A percentile compares a stretch with the other conserved stretches of the same genome.
Evolutionary conservation across 1,139 yeast genomes (phyloP).

Genomic region (Saccharomyces hybrid): DNA sequence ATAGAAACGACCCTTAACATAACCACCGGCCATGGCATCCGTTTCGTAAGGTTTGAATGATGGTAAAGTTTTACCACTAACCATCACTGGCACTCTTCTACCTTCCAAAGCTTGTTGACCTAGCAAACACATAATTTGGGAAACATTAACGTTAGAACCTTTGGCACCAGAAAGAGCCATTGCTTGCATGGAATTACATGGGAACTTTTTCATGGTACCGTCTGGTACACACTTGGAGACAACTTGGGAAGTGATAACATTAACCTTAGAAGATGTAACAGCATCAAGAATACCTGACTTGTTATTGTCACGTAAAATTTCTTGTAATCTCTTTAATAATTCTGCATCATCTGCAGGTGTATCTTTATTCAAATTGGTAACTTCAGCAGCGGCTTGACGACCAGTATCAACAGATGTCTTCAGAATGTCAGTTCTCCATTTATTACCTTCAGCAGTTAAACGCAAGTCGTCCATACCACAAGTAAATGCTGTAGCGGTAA

Average conservation of each 20-base stretch:
- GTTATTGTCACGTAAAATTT: slow-evolving; percentile 85
- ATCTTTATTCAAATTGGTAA: slow-evolving; percentile 63
- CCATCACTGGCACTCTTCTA: slow-evolving; percentile 98
- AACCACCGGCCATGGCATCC: slow-evolving; percentile 97
- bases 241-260: slow-evolving; percentile 84
- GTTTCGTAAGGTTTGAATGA: slow-evolving; percentile 95
- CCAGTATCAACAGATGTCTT: slow-evolving; percentile 74
- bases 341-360: slow-evolving; percentile 62
- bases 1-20: slow-evolving; percentile 92
- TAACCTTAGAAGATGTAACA: slow-evolving; percentile 88
- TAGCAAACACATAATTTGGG: slow-evolving; percentile 97
- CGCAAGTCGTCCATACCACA: slow-evolving; percentile 99
- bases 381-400: slow-evolving; percentile 88
- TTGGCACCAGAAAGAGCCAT: slow-evolving; percentile 99
- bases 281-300: slow-evolving; percentile 94
- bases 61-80: slow-evolving; percentile 93
- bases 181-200: slow-evolving; percentile 94
- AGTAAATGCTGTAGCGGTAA: slow-evolving; percentile 86
- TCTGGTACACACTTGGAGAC: slow-evolving; percentile 91
- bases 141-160: slow-evolving; percentile 96
- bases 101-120: slow-evolving; percentile 99
- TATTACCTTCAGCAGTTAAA: slow-evolving; percentile 82
- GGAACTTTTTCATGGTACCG: slow-evolving; percentile 93
- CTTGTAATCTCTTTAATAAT: slow-evolving; percentile 80
- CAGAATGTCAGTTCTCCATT: slow-evolving; percentile 79